Conservation (phyloP, 495 filamentous ascomycete species). For the Aspergillus sparsus region DNA sequence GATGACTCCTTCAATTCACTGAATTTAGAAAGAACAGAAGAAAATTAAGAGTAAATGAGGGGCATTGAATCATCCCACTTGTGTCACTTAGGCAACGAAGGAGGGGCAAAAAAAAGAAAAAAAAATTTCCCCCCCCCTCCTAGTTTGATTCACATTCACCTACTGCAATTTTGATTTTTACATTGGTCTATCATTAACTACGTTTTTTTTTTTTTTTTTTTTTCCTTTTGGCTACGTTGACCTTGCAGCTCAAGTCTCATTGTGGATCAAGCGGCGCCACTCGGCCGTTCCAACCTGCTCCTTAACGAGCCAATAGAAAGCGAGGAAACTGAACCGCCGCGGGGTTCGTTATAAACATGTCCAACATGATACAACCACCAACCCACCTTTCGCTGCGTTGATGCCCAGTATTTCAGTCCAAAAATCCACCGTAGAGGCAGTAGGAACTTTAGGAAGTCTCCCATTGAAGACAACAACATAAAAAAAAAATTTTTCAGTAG, state of each 20-base stretch:
- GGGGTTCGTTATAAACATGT: conserved; percentile 34
- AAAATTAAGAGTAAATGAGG: conserved; percentile 13
- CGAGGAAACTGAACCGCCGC: conserved; percentile 22
- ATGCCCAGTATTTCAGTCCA: conserved; percentile 42
- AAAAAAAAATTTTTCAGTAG: conserved; percentile 34
- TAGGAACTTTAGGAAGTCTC: conserved; percentile 1
- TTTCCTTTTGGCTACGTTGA: conserved; percentile 16
- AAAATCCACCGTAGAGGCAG: conserved; percentile 20
- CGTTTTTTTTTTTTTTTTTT: background rate
- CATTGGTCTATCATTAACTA: background rate
- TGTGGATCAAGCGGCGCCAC: conserved; percentile 29
- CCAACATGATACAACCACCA: conserved; percentile 25
- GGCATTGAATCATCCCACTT: conserved; percentile 18
- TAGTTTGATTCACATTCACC: background rate
- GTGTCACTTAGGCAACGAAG: conserved; percentile 21
- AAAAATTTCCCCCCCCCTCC: background rate
- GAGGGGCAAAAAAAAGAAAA: conserved; percentile 20
- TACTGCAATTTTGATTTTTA: conserved; percentile 2
- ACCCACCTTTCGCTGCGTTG: conserved; percentile 43
- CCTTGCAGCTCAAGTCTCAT: conserved; percentile 15
- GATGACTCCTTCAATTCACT: background rate
- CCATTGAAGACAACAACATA: conserved; percentile 19
- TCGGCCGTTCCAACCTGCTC: conserved; percentile 23
- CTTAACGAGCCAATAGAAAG: conserved; percentile 23
- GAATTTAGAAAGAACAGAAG: background rate